Evolutionary conservation across 495 filamentous ascomycete species (phyloP), one percentile per base, ranked within the genome.

Genomic region (Penicillium mononematosum): DNA sequence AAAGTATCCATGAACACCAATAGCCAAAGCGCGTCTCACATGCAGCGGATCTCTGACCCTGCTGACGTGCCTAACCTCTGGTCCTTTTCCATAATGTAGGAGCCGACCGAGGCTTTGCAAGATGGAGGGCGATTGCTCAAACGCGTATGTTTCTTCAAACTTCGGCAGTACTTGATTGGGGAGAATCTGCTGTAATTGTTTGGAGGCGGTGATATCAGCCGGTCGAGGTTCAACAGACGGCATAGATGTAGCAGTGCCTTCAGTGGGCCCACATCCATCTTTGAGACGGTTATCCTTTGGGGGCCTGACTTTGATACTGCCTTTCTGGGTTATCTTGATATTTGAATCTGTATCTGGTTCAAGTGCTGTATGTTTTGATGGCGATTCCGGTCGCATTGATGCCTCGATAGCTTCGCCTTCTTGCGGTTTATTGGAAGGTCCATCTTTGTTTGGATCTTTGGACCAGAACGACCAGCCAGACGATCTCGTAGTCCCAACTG

Each of bases 1-100:
- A 61, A 96, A 96, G 58, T 92, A 91, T 5, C 94, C 94, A 72
- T 98, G 94, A 17, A 98, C 85, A 22, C 94, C 94, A 58, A 98
- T 96, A 8, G 92, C 91, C 11, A 98, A 74, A 22, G 93, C 93
- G 59, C 84, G 89, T 68, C 85, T 92, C 8, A 96, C 83, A 60
- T 79, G 86, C 2, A 84, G 86, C 5, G 85, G 80, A 27, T 88
- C 81, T 38, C 81, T 84, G n/a, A 83, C 69, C n/a, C 89, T 77
- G 62, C 82, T 84, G 4, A 95, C 83, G 70, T 96, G 91, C 29
- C 81, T 86, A 34, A 81, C 73, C 7, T 82, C 78, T 29, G 80
- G 76, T 31, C 86, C 80, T 59, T 84, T 83, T 12, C 75, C 81
- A 45, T 83, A 81, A 34, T 86, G 80, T 11, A 93, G 71, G 31